A percentile compares a stretch with the other conserved stretches of the same genome.
Conservation (phyloP, 1,139 yeast species). For the Magnusiomyces magnusii region DNA sequence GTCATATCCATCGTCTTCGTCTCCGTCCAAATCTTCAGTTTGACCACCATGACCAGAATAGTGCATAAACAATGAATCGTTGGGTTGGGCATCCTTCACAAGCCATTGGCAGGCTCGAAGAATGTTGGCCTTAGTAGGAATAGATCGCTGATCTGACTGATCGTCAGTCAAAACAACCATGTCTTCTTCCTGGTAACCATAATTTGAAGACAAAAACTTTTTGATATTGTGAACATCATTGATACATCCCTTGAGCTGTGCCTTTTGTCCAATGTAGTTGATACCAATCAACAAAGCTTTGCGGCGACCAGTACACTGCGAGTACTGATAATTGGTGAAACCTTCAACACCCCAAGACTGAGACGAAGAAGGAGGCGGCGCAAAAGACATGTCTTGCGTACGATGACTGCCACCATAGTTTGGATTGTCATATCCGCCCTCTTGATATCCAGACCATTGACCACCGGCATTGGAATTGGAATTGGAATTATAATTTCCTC, state of each 20-base stretch:
- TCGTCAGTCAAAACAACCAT: conserved; percentile 83
- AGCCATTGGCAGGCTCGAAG: conserved; percentile 89
- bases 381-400: not conserved
- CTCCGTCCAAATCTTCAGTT: conserved; percentile 73
- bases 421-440: conserved; percentile 2
- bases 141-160: conserved; percentile 48
- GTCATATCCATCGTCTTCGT: conserved; percentile 84
- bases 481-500: not conserved
- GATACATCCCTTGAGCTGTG: conserved; percentile 75
- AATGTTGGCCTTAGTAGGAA: conserved; percentile 75
- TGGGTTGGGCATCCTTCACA: conserved; percentile 70
- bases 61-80: conserved; percentile 60
- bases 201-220: conserved; percentile 23
- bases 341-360: conserved; percentile 34
- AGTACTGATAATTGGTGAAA: conserved; percentile 50
- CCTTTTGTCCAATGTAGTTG: conserved; percentile 71
- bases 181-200: conserved; percentile 65
- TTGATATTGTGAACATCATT: conserved; percentile 42
- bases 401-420: conserved; percentile 4
- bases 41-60: conserved; percentile 95
- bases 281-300: conserved; percentile 85
- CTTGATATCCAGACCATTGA: not conserved
- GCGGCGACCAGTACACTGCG: conserved; percentile 64
- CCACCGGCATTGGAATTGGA: not conserved
- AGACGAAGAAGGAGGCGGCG: conserved; percentile 32